A percentile compares a stretch with the other conserved stretches of the same genome.
phyloP scores from a whole-genome alignment of 371 early-diverging fungal genomes.

The Mortierella sp. region DNA sequence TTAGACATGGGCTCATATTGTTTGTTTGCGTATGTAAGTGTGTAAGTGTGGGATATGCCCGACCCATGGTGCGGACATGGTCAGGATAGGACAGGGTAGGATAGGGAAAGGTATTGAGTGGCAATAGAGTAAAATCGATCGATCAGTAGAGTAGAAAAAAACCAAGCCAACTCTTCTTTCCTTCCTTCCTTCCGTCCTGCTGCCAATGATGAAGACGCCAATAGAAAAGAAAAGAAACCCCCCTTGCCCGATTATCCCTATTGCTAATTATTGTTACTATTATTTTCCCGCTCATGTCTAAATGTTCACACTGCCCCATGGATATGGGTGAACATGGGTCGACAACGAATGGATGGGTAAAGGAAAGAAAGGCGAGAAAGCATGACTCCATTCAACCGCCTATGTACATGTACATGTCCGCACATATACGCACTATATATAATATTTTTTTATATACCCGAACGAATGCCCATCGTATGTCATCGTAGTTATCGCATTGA shows the following conservation, averaged over 20 bases:
- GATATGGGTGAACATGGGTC: not conserved
- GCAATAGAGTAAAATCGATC: not conserved
- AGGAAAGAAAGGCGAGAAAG: not conserved
- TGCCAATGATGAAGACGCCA: not conserved
- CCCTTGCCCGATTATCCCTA: not conserved
- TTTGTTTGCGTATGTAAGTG: not conserved
- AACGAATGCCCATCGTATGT: not conserved
- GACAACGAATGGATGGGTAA: not conserved
- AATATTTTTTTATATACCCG: not conserved
- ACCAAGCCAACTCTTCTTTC: not conserved
- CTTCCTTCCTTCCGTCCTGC: not conserved
- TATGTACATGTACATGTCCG: not conserved
- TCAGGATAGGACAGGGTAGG: not conserved
- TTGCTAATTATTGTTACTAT: not conserved
- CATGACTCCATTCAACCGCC: not conserved
- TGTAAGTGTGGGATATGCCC: not conserved
- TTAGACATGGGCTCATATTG: constrained; percentile 11
- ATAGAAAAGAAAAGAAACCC: not conserved
- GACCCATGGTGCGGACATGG: constrained; percentile 10
- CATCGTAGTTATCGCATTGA: not conserved
- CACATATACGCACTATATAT: constrained; percentile 11
- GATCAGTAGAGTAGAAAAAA: not conserved
- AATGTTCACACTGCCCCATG: constrained; percentile 7
- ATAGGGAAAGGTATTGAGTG: constrained; percentile 2
- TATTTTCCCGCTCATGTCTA: constrained; percentile 2